Conservation (phyloP, 202 grass and related monocot genomes). For the Dendrocalamus latiflorus region DNA sequence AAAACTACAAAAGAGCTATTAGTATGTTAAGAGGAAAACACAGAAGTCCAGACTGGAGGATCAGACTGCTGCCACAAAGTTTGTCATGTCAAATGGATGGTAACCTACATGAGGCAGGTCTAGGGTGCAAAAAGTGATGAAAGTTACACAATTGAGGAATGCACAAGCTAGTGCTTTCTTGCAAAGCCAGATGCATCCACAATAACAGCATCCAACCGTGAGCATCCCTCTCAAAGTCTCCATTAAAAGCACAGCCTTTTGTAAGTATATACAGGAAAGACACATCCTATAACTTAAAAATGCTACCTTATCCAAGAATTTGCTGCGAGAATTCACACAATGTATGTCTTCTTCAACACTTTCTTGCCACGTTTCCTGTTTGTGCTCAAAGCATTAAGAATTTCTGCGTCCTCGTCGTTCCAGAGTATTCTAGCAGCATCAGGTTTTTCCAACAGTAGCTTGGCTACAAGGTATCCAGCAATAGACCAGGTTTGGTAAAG, state of each 20-base stretch:
- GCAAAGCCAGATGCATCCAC: constrained; percentile 50
- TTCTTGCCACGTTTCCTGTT: constrained; percentile 70
- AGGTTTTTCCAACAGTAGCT: constrained; percentile 69
- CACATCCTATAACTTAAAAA: constrained; percentile 28
- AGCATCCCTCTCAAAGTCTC: neutral
- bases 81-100: neutral
- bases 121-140: constrained; percentile 6
- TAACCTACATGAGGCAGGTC: constrained; percentile 13
- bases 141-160: neutral
- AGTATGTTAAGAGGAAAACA: too few relatives aligned
- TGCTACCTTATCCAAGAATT: constrained; percentile 4
- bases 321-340: constrained; percentile 39
- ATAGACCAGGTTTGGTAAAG: constrained; percentile 90
- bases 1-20: too few relatives aligned
- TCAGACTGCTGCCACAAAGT: neutral
- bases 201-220: constrained; percentile 53
- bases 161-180: constrained; percentile 24
- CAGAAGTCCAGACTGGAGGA: neutral
- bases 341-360: constrained; percentile 84
- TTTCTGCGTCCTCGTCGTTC: constrained; percentile 87
- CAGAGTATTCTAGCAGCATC: constrained; percentile 71
- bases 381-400: constrained; percentile 77
- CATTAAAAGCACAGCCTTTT: constrained; percentile 20
- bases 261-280: constrained; percentile 41
- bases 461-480: constrained; percentile 77